Evolutionary conservation across 495 filamentous ascomycete genomes (phyloP).

Genomic region (Aspergillus diversus): DNA sequence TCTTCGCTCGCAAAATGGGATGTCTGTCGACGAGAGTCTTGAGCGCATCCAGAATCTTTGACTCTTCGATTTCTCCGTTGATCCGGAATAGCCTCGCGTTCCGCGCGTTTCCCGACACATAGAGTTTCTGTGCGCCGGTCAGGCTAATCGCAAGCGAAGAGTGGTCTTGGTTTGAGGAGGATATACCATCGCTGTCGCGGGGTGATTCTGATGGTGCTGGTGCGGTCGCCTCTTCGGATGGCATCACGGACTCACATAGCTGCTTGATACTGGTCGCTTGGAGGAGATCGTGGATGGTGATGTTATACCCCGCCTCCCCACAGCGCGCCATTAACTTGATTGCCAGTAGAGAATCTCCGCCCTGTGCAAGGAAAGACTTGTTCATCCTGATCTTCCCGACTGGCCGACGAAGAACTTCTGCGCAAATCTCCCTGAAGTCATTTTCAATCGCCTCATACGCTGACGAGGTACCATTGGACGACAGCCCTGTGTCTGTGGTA

Average conservation of each 20-base stretch:
- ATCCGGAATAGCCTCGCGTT: slow-evolving; percentile 11
- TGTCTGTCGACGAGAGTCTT: slow-evolving; percentile 3
- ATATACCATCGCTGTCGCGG: not conserved
- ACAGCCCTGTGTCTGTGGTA: not conserved
- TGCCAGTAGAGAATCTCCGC: slow-evolving; percentile 18
- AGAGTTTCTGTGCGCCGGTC: slow-evolving; percentile 6
- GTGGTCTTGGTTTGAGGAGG: not conserved
- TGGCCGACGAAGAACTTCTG: slow-evolving; percentile 19
- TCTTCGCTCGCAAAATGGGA: slow-evolving; percentile 11
- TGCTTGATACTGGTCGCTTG: slow-evolving; percentile 13
- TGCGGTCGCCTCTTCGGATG: not conserved
- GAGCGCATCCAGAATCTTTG: slow-evolving; percentile 9
- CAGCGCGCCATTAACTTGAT: slow-evolving; percentile 21
- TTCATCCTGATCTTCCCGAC: slow-evolving; percentile 21
- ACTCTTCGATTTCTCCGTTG: slow-evolving; percentile 9
- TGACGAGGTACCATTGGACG: not conserved
- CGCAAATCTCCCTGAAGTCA: slow-evolving; percentile 19
- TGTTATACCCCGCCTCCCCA: slow-evolving; percentile 20
- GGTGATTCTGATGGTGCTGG: not conserved
- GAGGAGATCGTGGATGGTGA: slow-evolving; percentile 19
- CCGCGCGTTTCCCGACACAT: slow-evolving; percentile 5
- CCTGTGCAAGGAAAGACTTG: slow-evolving; percentile 17
- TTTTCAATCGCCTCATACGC: slow-evolving; percentile 11
- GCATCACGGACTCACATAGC: slow-evolving; percentile 12
- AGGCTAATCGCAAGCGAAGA: not conserved